Percentiles rank a stretch among this genome's conserved stretches.
These are phyloP conservation scores for Phytophthora palmivora DNA, from an alignment of 352 stramenopile species.

Conservation along the genomic window DNA sequence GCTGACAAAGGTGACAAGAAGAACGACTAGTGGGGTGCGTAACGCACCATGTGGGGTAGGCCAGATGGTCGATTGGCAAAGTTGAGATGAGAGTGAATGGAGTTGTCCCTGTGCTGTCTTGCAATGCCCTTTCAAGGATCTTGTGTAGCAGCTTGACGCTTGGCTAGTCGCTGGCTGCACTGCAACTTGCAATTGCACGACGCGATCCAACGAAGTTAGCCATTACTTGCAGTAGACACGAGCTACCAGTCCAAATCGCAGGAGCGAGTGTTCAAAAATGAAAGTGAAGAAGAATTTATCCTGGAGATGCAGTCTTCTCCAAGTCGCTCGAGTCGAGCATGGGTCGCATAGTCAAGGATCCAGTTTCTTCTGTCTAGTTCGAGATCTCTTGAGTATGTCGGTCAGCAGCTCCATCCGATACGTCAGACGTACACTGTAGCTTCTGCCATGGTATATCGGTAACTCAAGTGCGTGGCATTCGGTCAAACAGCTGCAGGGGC, in stretches of 20 bases:
- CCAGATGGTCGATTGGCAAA: slow-evolving; percentile 5
- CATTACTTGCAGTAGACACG: slow-evolving; percentile 24
- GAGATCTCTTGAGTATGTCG: slow-evolving; percentile 19
- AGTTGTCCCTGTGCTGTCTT: slow-evolving; percentile 10
- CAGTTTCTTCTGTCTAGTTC: not conserved
- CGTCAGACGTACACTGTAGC: no score
- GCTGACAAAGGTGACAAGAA: slow-evolving; percentile 30
- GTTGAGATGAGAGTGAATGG: slow-evolving; percentile 28
- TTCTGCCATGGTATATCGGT: no score
- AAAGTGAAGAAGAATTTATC: slow-evolving; percentile 13
- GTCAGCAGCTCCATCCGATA: no score
- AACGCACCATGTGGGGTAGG: slow-evolving; percentile 10
- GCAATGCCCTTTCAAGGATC: slow-evolving; percentile 20
- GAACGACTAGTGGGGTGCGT: slow-evolving; percentile 31
- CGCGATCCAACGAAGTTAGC: slow-evolving; percentile 25
- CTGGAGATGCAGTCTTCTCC: slow-evolving; percentile 4
- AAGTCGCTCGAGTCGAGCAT: not conserved
- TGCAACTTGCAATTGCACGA: slow-evolving; percentile 20
- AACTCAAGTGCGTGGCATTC: no score
- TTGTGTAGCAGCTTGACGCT: slow-evolving; percentile 20
- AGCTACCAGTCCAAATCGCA: slow-evolving; percentile 5
- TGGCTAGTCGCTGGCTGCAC: slow-evolving; percentile 25
- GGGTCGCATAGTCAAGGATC: slow-evolving; percentile 3
- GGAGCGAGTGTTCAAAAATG: slow-evolving; percentile 7
- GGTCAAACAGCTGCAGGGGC: slow-evolving; percentile 7